Evolutionary conservation across 2,329 filamentous ascomycete genomes (phyloP).

Genomic region (Paecilomyces niveus): DNA sequence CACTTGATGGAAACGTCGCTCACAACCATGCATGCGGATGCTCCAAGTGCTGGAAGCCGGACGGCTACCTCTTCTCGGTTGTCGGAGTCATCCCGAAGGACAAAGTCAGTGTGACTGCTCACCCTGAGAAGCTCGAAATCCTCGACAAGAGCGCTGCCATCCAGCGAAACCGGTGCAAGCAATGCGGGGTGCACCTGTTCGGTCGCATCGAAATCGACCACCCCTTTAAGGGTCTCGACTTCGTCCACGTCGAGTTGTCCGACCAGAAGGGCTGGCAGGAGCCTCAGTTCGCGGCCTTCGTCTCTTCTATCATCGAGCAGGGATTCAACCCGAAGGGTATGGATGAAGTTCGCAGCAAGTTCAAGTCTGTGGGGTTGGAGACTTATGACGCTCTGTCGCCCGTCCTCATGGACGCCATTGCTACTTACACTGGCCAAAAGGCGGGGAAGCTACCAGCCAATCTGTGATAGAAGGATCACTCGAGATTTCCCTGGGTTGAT

Average conservation of each 20-base stretch:
- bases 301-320: slow-evolving; percentile 62
- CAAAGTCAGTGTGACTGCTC: slow-evolving; percentile 50
- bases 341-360: slow-evolving; percentile 46
- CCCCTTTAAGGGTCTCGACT: slow-evolving; percentile 62
- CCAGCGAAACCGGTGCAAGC: slow-evolving; percentile 53
- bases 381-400: slow-evolving; percentile 58
- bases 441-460: slow-evolving; percentile 22
- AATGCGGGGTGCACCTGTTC: slow-evolving; percentile 57
- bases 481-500: neutral
- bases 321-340: slow-evolving; percentile 53
- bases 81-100: slow-evolving; percentile 55
- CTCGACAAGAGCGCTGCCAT: slow-evolving; percentile 53
- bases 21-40: slow-evolving; percentile 68
- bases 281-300: slow-evolving; percentile 63
- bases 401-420: slow-evolving; percentile 55
- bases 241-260: slow-evolving; percentile 59
- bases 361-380: slow-evolving; percentile 51
- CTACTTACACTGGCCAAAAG: slow-evolving; percentile 49
- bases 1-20: slow-evolving; percentile 50
- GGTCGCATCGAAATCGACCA: slow-evolving; percentile 60
- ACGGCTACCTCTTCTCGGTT: slow-evolving; percentile 56
- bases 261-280: slow-evolving; percentile 61
- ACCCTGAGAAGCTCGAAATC: slow-evolving; percentile 50
- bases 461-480: slow-evolving; percentile 9
- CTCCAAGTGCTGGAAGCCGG: slow-evolving; percentile 66